Evolutionary conservation across 495 filamentous ascomycete genomes (phyloP), one percentile per base, ranked within the genome.

Genomic region (Neurospora sp.): DNA sequence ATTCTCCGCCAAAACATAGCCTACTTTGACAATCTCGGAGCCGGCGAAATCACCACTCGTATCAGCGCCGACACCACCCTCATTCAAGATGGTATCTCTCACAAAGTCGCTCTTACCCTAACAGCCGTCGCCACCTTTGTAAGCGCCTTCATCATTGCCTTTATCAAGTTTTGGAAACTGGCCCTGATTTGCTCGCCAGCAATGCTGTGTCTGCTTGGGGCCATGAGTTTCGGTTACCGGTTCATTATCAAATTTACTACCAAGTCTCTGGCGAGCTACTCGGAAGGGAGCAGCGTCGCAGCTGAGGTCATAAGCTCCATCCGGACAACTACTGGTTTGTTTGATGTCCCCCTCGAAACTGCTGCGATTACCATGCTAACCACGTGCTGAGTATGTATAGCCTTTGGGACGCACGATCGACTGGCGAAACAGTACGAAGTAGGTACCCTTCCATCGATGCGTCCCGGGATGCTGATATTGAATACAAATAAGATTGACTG

Each of bases 11-110:
- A 85, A 65, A 79, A 84, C 40, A 78, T 84, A 3, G 78, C 78
- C 61, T 83, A 82, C 70, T 84, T 84, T 68, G 83, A 85, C 72
- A 76, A 76, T 12, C 70, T 81, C 18, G 80, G 80, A 4, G 71
- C 79, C 35, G 80, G 80, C 27, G 75, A 80, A 40, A 59, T 78
- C 20, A 78, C 82, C 1, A 80, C 82, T 27, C 78, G 81, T 14
- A 86, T 87, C 72, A 86, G 84, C 0, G 78, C 79, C 0, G 78
- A 83, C 18, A 83, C 82, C 40, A 87, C 86, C 59, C 78, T 80
- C 3, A 80, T 94, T 37, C 91, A 93, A 75, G 90, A 93, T 73
- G 92, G 90, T 70, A 87, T 94, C 48, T 93, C 91, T 0, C 89
- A 92, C 76, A 94, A 93, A 78, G 83, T 94, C 53, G 88, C 87